phyloP scores from a whole-genome alignment of 129 eudicot species.

The Glebionis coronaria region DNA sequence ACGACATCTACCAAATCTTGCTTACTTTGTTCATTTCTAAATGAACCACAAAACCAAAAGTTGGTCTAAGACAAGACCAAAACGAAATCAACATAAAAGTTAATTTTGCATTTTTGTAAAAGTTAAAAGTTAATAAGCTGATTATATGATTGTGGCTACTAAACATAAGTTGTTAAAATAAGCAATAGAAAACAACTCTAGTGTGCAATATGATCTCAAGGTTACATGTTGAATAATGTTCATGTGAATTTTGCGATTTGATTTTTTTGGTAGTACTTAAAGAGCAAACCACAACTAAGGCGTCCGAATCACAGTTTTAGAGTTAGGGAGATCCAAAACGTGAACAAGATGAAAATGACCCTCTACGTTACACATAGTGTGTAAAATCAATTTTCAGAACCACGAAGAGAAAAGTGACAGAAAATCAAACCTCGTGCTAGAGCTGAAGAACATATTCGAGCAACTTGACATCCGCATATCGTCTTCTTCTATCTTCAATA shows the following conservation, averaged over 20 bases:
- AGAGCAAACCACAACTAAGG: slow-evolving; percentile 64
- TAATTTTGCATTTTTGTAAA: too few species aligned
- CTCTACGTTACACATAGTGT: slow-evolving; percentile 49
- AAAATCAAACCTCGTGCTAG: slow-evolving; percentile 48
- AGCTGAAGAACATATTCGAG: slow-evolving; percentile 58
- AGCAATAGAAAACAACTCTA: too few species aligned
- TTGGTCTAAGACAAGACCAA: too few species aligned
- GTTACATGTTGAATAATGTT: slow-evolving; percentile 7
- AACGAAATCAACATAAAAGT: too few species aligned
- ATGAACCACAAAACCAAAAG: too few species aligned
- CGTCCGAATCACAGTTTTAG: slow-evolving; percentile 51
- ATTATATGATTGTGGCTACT: too few species aligned
- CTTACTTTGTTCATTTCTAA: too few species aligned
- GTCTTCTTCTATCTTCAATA: slow-evolving; percentile 64
- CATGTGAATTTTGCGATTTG: background rate
- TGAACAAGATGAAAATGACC: slow-evolving; percentile 57
- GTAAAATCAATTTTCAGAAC: slow-evolving; percentile 54
- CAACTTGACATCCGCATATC: slow-evolving; percentile 49
- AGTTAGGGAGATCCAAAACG: slow-evolving; percentile 52
- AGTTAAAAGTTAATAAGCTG: too few species aligned
- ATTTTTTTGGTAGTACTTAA: slow-evolving; percentile 52
- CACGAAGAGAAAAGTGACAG: slow-evolving; percentile 41
- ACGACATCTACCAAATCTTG: too few species aligned
- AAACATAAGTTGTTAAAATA: too few species aligned
- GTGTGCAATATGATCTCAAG: background rate